A percentile compares a stretch with the other conserved stretches of the same genome.
Conservation (phyloP, 2,329 filamentous ascomycete species). For the Sphaerulina populicola region DNA sequence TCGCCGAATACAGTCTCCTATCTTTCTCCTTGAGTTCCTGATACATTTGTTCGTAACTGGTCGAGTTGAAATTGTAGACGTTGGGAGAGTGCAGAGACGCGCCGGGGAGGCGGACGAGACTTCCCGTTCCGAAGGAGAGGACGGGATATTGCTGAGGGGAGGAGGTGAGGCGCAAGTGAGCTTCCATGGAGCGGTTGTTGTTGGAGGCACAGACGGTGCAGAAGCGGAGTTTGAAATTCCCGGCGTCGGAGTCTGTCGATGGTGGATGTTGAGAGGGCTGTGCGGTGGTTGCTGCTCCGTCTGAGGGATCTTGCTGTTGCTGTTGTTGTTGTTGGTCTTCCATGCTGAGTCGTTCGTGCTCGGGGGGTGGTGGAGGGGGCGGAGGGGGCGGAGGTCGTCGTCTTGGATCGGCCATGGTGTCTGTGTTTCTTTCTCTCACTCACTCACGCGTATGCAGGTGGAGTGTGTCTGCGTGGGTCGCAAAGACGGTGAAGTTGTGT, state of each 20-base stretch:
- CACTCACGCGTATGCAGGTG: no score
- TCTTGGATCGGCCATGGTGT: constrained; percentile 40
- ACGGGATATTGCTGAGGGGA: constrained; percentile 66
- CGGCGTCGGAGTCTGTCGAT: not conserved
- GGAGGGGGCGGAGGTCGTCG: constrained; percentile 19
- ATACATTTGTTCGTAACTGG: constrained; percentile 91
- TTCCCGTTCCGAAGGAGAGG: constrained; percentile 94
- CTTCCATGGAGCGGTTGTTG: constrained; percentile 99
- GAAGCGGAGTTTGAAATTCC: constrained; percentile 77
- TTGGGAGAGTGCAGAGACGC: constrained; percentile 89
- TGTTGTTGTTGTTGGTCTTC: constrained; percentile 17
- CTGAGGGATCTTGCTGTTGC: constrained; percentile 12
- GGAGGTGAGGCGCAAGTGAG: constrained; percentile 82
- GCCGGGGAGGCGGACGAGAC: constrained; percentile 83
- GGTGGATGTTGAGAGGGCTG: not conserved
- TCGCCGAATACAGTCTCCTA: constrained; percentile 74
- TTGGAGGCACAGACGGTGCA: constrained; percentile 99
- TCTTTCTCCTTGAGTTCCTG: constrained; percentile 83
- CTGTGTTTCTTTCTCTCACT: not conserved
- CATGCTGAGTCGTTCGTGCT: constrained; percentile 23
- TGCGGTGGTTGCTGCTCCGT: constrained; percentile 1
- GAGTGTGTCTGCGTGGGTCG: no score
- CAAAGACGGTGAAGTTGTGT: not conserved
- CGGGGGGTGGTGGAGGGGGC: constrained; percentile 46
- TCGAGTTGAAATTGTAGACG: constrained; percentile 96